Evolutionary conservation across 2,329 filamentous ascomycete genomes (phyloP), one percentile per base, ranked within the genome.

Genomic region (Tolypocladium nubicola): DNA sequence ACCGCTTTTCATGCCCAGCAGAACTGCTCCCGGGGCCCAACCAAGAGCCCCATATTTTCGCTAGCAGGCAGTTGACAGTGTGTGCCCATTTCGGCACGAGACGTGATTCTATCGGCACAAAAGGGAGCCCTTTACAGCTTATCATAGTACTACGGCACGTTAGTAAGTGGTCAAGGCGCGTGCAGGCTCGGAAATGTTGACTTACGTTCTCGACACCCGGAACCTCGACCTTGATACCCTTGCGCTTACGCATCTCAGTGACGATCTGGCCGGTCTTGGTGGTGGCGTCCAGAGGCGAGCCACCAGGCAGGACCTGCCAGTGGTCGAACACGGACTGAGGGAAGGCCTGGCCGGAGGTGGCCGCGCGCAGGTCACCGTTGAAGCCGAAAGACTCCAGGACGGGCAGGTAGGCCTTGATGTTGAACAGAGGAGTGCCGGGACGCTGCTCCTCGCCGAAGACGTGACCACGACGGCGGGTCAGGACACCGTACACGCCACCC

Each of bases 401-500:
- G 74, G 91, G 91, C 67, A 96, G 83, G 82, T 96, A 96, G 62
- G 91, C 90, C 86, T 96, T 96, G 84, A 99, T 89, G 79, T 90
- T 97, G 89, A 97, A 99, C 62, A 99, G 89, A 79, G 94, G 94
- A 76, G 94, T 99, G 79, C 94, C 94, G 63, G 93, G 89, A 73
- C 94, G 90, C 84, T 99, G 94, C 83, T 95, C 89, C 83, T 99
- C 94, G 75, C 83, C 82, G 86, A 97, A 97, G 79, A 99, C 94
- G 86, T 97, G 93, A 85, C 94, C 94, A 89, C 94, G 88, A 78
- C 92, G 84, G 73, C 92, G 89, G 79, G 92, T 97, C 70, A 99
- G 89, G 74, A 97, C 92, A 88, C 92, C 89, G 81, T 99, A 99
- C 79, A 99, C 96, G 85, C 94, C 94, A 85, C 94, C 94, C 94